Percentiles rank a stretch among this genome's conserved stretches.
Conservation (phyloP, 805 yeast species). For the Suhomyces kilbournensis region DNA sequence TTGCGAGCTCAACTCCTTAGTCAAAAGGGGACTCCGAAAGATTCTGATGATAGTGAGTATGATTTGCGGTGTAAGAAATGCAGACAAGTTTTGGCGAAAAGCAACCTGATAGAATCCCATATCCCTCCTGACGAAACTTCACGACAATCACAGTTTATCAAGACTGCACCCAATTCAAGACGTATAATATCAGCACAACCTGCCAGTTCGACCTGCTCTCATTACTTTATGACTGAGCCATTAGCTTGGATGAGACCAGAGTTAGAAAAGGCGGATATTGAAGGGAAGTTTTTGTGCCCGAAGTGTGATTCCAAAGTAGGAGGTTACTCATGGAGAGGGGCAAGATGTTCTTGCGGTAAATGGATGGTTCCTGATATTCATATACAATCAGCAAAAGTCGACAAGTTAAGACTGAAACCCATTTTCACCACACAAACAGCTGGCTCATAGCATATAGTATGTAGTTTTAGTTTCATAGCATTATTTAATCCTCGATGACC, state of each 20-base stretch:
- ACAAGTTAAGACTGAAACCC: slow-evolving; percentile 22
- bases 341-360: slow-evolving; percentile 88
- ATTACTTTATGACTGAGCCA: slow-evolving; percentile 78
- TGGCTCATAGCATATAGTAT: background rate
- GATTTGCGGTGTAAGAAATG: slow-evolving; percentile 79
- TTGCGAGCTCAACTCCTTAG: slow-evolving; percentile 18
- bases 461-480: background rate
- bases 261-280: slow-evolving; percentile 68
- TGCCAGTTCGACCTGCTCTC: slow-evolving; percentile 69
- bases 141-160: slow-evolving; percentile 62
- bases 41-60: slow-evolving; percentile 14
- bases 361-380: slow-evolving; percentile 95
- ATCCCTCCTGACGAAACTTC: slow-evolving; percentile 63
- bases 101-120: slow-evolving; percentile 62
- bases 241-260: slow-evolving; percentile 88
- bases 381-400: slow-evolving; percentile 77
- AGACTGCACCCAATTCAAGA: slow-evolving; percentile 58
- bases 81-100: slow-evolving; percentile 64
- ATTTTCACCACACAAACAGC: background rate
- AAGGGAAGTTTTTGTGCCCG: slow-evolving; percentile 85
- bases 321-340: slow-evolving; percentile 91
- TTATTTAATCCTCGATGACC: slow-evolving; percentile 35
- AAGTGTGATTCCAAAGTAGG: slow-evolving; percentile 85
- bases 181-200: slow-evolving; percentile 56
- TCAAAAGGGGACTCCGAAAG: background rate